Evolutionary conservation across 331 rosid genomes (phyloP), one percentile per base, ranked within the genome.

Genomic region (Saraca asoca): DNA sequence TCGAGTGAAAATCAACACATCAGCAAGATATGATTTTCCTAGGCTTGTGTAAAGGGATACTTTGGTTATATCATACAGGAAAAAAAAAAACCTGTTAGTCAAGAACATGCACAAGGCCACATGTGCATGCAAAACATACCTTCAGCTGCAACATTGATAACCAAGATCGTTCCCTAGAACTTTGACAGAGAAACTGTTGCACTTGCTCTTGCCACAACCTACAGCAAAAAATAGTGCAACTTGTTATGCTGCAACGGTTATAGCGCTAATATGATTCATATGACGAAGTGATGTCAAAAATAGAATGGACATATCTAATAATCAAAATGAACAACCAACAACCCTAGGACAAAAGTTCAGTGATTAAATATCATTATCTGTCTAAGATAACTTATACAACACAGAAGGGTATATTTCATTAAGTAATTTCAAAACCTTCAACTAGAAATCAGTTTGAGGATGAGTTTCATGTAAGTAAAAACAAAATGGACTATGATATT

Each of bases 171-270:
- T 92, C 85, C 69, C 60, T 69, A 15, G 49, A 65, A 64, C 62
- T 51, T 61, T 64, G 72, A 57, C 62, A 20, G 57, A 78, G 79
- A 77, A 79, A 84, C 38, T 72, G 81, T 20, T 35, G 74, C 62
- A 84, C 95, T 75, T 78, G 87, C 75, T 84, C 91, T 73, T 66
- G 78, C 98, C 98, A 92, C 65, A 71, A 64, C 85, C 96, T 92
- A 70, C 20, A 69, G 57, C 45, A 52, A 67, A 58, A 80, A 70
- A 58, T 61, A 65, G 39, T 44, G 52, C 69, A 39, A 7, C 11
- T 7, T 39, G 43, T 39, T 7, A 39, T 39, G 8, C 31, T 3
- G 1, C 31, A 24, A 24, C 31, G 3, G 3, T 24, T 24, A 24
- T n/a, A 24, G 3, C 3, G 31, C 31, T 24, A 24, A 44, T 44